Conservation (phyloP, 176 grass and related monocot species). For the Rhynchospora tenuis region DNA sequence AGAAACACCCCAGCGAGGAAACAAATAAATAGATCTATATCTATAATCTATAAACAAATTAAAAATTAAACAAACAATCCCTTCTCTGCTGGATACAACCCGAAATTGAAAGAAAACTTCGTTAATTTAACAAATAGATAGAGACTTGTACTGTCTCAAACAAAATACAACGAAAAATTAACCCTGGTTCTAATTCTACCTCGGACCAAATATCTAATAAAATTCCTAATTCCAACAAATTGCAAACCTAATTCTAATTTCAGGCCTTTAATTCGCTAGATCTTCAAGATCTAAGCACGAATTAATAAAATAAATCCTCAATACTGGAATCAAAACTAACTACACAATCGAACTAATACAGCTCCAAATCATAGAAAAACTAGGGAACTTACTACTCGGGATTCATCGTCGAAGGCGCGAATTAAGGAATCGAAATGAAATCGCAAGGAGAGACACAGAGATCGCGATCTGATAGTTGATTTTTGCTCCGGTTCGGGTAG, state of each 20-base stretch:
- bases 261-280: background rate
- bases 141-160: background rate
- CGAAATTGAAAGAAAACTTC: background rate
- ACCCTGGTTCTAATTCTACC: background rate
- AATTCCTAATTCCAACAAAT: constrained; percentile 1
- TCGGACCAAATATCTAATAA: background rate
- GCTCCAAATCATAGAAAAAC: constrained; percentile 9
- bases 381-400: constrained; percentile 49
- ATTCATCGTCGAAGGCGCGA: constrained; percentile 33
- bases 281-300: constrained; percentile 23
- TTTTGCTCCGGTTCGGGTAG: background rate
- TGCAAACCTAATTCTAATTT: background rate
- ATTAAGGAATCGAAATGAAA: background rate
- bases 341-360: background rate
- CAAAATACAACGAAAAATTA: background rate
- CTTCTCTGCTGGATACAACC: background rate
- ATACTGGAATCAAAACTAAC: background rate
- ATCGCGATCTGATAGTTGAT: background rate
- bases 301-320: constrained; percentile 2
- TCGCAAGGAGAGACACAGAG: background rate
- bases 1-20: background rate
- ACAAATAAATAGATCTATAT: constrained; percentile 11
- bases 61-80: background rate
- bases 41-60: background rate
- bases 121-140: background rate